A percentile compares a stretch with the other conserved stretches of the same genome.
Conservation (phyloP, 2,329 filamentous ascomycete genomes). For the Monilinia aucupariae region DNA sequence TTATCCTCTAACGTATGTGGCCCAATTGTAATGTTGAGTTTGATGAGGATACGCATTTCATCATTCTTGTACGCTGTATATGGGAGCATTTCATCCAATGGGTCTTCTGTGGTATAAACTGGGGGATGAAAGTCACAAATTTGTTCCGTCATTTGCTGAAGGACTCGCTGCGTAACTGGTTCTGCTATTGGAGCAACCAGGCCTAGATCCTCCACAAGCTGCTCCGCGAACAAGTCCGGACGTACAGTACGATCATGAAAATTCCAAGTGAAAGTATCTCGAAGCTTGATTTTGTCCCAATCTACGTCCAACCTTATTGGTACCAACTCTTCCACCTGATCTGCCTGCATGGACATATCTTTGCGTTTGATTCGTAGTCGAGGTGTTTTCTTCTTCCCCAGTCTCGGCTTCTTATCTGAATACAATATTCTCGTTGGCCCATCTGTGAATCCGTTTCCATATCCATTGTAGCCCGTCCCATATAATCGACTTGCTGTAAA, state of each 20-base stretch:
- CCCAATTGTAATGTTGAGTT: constrained; percentile 95
- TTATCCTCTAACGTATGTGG: constrained; percentile 91
- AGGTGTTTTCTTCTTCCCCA: constrained; percentile 69
- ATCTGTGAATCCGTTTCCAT: constrained; percentile 81
- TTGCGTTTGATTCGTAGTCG: constrained; percentile 70
- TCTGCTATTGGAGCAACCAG: constrained; percentile 65
- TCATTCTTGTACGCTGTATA: constrained; percentile 97
- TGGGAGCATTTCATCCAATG: constrained; percentile 81
- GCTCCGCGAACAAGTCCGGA: constrained; percentile 77
- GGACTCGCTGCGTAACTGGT: constrained; percentile 55
- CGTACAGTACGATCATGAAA: constrained; percentile 81
- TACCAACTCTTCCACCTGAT: constrained; percentile 85
- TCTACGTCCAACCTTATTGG: constrained; percentile 90
- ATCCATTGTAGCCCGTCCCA: constrained; percentile 78
- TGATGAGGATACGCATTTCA: constrained; percentile 94
- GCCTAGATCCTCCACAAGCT: constrained; percentile 87
- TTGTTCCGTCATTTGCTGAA: constrained; percentile 76
- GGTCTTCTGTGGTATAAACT: constrained; percentile 81
- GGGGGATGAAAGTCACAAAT: constrained; percentile 91
- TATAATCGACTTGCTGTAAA: constrained; percentile 55
- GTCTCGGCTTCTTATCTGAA: constrained; percentile 67
- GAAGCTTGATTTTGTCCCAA: constrained; percentile 88
- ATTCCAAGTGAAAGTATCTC: constrained; percentile 99
- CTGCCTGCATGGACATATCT: constrained; percentile 78
- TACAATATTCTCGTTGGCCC: constrained; percentile 61